A percentile compares a stretch with the other conserved stretches of the same genome.
Conservation (phyloP, 495 filamentous ascomycete species). For the Penicillium arizonense region DNA sequence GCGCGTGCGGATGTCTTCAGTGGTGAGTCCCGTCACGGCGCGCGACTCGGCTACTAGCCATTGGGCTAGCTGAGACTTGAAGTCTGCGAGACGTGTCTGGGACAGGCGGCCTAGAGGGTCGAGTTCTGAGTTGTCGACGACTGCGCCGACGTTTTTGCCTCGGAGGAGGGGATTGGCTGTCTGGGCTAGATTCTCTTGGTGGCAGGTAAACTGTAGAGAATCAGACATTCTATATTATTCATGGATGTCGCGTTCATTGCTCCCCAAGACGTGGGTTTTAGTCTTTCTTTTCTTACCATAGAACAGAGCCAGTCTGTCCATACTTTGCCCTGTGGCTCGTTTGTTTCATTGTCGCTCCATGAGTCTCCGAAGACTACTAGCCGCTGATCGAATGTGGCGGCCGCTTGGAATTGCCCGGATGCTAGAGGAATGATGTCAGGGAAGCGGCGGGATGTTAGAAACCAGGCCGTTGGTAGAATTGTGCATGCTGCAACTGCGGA, state of each 20-base stretch:
- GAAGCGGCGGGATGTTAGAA: slow-evolving; percentile 28
- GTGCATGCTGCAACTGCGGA: slow-evolving; percentile 32
- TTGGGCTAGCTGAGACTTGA: slow-evolving; percentile 40
- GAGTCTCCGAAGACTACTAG: slow-evolving; percentile 51
- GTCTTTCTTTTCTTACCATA: slow-evolving; percentile 23
- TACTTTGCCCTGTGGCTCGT: slow-evolving; percentile 32
- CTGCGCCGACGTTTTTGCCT: slow-evolving; percentile 34
- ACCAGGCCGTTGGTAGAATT: slow-evolving; percentile 35
- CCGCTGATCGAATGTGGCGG: slow-evolving; percentile 30
- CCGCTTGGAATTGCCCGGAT: slow-evolving; percentile 19
- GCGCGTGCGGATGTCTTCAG: slow-evolving; percentile 20
- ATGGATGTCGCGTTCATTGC: too few species aligned
- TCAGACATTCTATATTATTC: not conserved
- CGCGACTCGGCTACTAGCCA: slow-evolving; percentile 38
- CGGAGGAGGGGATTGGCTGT: slow-evolving; percentile 28
- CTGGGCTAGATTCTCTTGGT: slow-evolving; percentile 46
- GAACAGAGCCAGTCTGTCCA: slow-evolving; percentile 50
- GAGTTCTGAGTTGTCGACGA: slow-evolving; percentile 41
- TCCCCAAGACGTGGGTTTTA: too few species aligned
- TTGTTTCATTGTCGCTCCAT: slow-evolving; percentile 47
- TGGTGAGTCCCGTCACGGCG: slow-evolving; percentile 17
- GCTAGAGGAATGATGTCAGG: slow-evolving; percentile 22
- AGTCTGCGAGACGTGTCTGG: slow-evolving; percentile 35
- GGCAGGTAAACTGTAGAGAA: slow-evolving; percentile 35
- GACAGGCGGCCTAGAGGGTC: slow-evolving; percentile 23